Base-by-base conservation (phyloP, 2,329 filamentous ascomycete genomes). In the Salinomyces thailandicus region DNA sequence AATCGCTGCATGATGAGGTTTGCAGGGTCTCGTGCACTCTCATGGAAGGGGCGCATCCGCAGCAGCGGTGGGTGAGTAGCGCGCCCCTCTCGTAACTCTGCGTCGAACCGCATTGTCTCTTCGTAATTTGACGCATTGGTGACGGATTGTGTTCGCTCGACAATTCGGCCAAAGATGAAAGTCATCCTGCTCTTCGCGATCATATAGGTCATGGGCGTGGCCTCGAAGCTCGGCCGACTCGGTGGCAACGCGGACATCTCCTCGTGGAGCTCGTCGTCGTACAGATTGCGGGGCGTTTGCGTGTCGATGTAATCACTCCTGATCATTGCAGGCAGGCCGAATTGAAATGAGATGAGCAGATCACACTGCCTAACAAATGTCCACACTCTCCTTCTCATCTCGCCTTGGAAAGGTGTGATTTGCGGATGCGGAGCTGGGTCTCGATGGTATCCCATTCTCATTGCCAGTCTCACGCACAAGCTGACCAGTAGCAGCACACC, bases 61-160 rank as follows among this genome's bases (percentile, higher is more conserved):
- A 96, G 67, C 57, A 93, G 82, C 2, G 84, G 80, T 1, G 91
- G 85, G 33, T 93, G 72, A 38, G 79, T 73, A 20, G 80, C 68
- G 16, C 71, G 66, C 17, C 71, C 62, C 40, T 73, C 71, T 28
- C 73, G 67, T 35, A 78, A 62, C 37, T 73, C 64, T 6, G 64
- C 60, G 52, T 79, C 75, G 26, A 77, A 61, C 39, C 73, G 73
- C 64, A 78, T 71, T 15, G 75, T 64, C 27, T 73, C 71, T 16
- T 79, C 75, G 47, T 79, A 79, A 0, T 72, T 66, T 11, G 59
- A 59, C 7, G 66, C 77, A 66, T 49, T 85, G 52, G 51, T 74
- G 67, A 59, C 67, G 61, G 59, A 85, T 72, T 53, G 78, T 63
- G 47, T 73, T 63, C 49, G 69, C 49, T 86, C 80, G 6, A 86